These are phyloP conservation scores for Phytophthora macrochlamydospora DNA, from an alignment of 352 stramenopile species.

Conservation along the genomic window DNA sequence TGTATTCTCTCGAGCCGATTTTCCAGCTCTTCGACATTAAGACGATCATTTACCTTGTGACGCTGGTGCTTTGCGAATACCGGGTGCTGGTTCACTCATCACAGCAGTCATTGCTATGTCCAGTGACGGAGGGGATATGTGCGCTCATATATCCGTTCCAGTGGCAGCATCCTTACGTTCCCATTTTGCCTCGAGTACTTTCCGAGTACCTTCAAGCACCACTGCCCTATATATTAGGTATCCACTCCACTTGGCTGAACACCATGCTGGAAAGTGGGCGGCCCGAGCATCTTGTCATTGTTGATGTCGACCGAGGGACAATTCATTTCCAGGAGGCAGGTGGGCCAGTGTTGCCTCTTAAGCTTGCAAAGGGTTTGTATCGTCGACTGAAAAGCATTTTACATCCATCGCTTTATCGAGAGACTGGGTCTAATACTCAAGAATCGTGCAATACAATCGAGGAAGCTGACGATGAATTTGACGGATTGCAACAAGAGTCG, in stretches of 20 bases:
- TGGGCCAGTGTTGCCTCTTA: conserved; percentile 60
- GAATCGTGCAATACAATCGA: conserved; percentile 9
- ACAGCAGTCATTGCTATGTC: conserved; percentile 75
- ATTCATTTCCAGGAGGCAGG: conserved; percentile 62
- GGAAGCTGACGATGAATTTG: conserved; percentile 10
- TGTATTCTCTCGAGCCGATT: conserved; percentile 71
- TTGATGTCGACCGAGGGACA: conserved; percentile 76
- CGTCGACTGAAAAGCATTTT: conserved; percentile 61
- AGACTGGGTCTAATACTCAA: conserved; percentile 7
- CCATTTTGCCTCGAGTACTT: conserved; percentile 78
- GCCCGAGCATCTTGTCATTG: conserved; percentile 83
- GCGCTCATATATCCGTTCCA: conserved; percentile 85
- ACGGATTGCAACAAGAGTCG: conserved; percentile 7
- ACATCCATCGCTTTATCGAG: conserved; percentile 40
- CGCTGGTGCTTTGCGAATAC: conserved; percentile 80
- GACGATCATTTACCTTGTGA: conserved; percentile 68
- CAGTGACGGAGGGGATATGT: conserved; percentile 75
- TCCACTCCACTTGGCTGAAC: conserved; percentile 75
- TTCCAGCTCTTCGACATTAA: conserved; percentile 83
- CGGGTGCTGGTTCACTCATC: conserved; percentile 79
- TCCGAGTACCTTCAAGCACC: conserved; percentile 87
- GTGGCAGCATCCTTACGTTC: conserved; percentile 88
- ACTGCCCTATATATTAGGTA: conserved; percentile 82
- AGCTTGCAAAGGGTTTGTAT: conserved; percentile 52
- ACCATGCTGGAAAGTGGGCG: conserved; percentile 67